Base-by-base conservation (phyloP, 345 rosid genomes). In the Sisymbrium altissimum region DNA sequence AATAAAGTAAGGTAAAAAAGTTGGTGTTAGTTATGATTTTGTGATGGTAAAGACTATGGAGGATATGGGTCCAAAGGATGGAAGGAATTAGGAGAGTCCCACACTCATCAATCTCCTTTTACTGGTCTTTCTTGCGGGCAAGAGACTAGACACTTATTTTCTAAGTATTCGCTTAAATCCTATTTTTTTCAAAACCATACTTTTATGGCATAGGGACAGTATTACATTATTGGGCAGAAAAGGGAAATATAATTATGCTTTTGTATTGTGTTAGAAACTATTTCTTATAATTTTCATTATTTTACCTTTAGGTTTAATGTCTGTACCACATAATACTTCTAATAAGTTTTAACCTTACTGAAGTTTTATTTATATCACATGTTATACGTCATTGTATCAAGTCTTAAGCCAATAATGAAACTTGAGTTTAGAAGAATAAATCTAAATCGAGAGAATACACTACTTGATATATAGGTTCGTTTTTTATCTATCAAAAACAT, bases 101-200 rank as follows among this genome's bases (percentile, higher is more conserved):
- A 71, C 76, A 77, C 80, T 56, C 76, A 14, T 70, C 21, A 55
- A 54, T 70, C 57, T 56, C 67, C 40, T 55, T 70, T 68, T 45
- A 40, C 63, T 62, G 70, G 64, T 76, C 53, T 70, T 63, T 70
- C 80, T 70, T 76, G 75, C 59, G 66, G 70, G 70, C 49, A 68
- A 18, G 23, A 36, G 43, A 35, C 25, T 43, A 39, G 9, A 62
- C 60, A 63, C 21, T 70, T 69, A 44, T 67, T 69, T 52, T 36
- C 63, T 32, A 44, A 4, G 4, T 64, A 69, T 62, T 52, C 73
- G 35, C 19, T 69, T 15, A 15, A 15, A 61, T 43, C 41, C 55
- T 25, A 27, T 67, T 66, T n/a, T 23, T 68, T 39, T n/a, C 56
- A 7, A 23, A 33, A 5, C 32, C n/a, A 17, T 45, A 36, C 35